These are phyloP conservation scores for Rhodotorula babjevae DNA, from an alignment of 768 basidiomycete species.

Conservation along the genomic window DNA sequence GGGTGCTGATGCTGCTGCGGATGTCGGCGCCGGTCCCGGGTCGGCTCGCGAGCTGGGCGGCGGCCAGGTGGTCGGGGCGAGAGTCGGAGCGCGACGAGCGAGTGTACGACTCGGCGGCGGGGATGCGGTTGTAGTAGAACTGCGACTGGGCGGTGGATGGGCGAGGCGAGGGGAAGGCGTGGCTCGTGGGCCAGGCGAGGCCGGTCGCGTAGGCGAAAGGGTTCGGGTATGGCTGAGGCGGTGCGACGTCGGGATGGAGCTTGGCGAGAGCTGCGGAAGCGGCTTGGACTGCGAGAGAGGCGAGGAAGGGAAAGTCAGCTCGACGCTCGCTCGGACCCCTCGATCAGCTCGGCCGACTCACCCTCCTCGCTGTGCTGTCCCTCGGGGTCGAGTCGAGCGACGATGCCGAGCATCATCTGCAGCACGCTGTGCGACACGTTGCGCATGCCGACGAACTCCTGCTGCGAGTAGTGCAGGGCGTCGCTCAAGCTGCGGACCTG, in stretches of 20 bases:
- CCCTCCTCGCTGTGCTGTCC: constrained; percentile 15
- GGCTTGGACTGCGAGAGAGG: constrained; percentile 14
- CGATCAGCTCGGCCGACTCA: background rate
- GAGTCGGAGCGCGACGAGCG: constrained; percentile 19
- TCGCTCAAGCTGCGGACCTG: constrained; percentile 20
- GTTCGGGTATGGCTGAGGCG: background rate
- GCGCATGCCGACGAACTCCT: background rate
- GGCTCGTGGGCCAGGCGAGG: background rate
- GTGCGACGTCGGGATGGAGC: constrained; percentile 4
- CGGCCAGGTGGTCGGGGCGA: background rate
- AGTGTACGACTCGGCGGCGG: constrained; percentile 25
- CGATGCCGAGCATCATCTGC: constrained; percentile 12
- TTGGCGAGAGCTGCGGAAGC: constrained; percentile 11
- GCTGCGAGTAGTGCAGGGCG: constrained; percentile 18
- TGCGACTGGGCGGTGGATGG: constrained; percentile 8
- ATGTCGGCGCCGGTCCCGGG: too few relatives aligned
- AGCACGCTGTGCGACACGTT: constrained; percentile 10
- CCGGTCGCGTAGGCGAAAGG: background rate
- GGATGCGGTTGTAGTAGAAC: constrained; percentile 25
- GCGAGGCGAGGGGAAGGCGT: background rate
- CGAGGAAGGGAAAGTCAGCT: background rate
- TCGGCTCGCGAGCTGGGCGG: too few relatives aligned
- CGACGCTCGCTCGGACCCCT: background rate
- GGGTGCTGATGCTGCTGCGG: too few relatives aligned
- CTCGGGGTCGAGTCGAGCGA: constrained; percentile 5